Conservation (phyloP, 805 yeast species). For the Scheffersomyces amazonensis region DNA sequence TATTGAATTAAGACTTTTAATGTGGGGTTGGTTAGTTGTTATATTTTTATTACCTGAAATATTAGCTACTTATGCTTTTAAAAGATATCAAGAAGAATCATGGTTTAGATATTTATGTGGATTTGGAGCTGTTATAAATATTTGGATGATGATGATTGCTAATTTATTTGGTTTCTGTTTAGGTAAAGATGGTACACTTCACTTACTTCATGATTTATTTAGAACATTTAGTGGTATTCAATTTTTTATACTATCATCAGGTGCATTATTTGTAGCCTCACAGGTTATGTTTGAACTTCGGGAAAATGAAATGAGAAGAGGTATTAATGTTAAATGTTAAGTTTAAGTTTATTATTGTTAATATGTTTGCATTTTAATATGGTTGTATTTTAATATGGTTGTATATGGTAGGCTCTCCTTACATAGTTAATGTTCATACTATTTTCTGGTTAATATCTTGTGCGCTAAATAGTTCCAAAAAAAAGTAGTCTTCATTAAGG, state of each 20-base stretch:
- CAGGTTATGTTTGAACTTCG: slow-evolving; percentile 95
- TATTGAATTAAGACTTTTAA: slow-evolving; percentile 74
- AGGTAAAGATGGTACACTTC: slow-evolving; percentile 79
- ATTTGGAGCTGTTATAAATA: slow-evolving; percentile 80
- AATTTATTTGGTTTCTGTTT: slow-evolving; percentile 92
- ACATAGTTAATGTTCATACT: too few species aligned
- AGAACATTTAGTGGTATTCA: slow-evolving; percentile 65
- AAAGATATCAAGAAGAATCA: slow-evolving; percentile 42
- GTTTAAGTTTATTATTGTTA: too few species aligned
- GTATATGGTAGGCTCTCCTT: too few species aligned
- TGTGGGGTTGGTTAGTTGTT: slow-evolving; percentile 97
- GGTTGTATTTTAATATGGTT: too few species aligned
- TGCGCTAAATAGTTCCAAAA: too few species aligned
- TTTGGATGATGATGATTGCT: slow-evolving; percentile 98
- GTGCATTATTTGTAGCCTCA: slow-evolving; percentile 72
- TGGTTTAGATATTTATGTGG: slow-evolving; percentile 86
- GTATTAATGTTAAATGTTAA: slow-evolving; percentile 77
- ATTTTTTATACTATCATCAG: slow-evolving; percentile 60
- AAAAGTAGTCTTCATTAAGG: too few species aligned
- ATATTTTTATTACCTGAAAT: slow-evolving; percentile 86
- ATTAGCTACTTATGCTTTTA: slow-evolving; percentile 48
- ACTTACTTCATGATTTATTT: slow-evolving; percentile 67
- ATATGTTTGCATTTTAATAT: too few species aligned
- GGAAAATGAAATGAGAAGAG: slow-evolving; percentile 79
- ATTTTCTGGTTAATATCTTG: too few species aligned